Conservation (phyloP, 352 stramenopile species). For the Pythium apleroticum region DNA sequence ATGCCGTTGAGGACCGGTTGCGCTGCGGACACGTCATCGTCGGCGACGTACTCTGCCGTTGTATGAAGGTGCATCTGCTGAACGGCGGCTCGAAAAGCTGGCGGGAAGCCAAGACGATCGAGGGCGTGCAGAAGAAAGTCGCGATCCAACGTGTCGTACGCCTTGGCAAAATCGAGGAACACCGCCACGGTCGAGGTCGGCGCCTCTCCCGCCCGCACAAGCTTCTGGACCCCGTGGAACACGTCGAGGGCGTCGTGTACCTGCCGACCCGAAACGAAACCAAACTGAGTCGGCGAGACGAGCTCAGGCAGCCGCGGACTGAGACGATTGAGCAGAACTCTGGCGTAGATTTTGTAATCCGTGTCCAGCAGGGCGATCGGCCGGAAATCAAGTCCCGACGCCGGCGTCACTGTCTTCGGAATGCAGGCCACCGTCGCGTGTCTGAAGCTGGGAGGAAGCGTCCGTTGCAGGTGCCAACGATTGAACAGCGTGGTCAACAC, state of each 20-base stretch:
- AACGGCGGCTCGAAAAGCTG: neutral
- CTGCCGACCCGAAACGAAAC: neutral
- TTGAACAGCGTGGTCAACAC: neutral
- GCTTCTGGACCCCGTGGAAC: neutral
- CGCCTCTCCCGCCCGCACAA: neutral
- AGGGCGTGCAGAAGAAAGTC: neutral
- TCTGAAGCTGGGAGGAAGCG: neutral
- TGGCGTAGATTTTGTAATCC: constrained; percentile 7
- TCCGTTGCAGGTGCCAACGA: neutral
- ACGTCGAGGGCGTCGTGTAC: neutral
- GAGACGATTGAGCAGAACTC: neutral
- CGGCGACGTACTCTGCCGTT: neutral
- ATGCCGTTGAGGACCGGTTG: constrained; percentile 2
- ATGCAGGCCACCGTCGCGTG: neutral
- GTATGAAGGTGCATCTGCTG: neutral
- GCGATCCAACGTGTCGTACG: constrained; percentile 7
- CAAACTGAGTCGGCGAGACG: neutral
- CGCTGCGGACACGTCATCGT: neutral
- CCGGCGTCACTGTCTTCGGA: neutral
- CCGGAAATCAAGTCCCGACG: neutral
- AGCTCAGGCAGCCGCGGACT: neutral
- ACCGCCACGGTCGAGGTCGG: neutral
- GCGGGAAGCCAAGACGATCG: neutral
- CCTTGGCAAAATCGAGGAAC: constrained; percentile 7
- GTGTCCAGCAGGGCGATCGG: neutral